Conservation (phyloP, 495 filamentous ascomycete genomes). For the Cercophora sp. region DNA sequence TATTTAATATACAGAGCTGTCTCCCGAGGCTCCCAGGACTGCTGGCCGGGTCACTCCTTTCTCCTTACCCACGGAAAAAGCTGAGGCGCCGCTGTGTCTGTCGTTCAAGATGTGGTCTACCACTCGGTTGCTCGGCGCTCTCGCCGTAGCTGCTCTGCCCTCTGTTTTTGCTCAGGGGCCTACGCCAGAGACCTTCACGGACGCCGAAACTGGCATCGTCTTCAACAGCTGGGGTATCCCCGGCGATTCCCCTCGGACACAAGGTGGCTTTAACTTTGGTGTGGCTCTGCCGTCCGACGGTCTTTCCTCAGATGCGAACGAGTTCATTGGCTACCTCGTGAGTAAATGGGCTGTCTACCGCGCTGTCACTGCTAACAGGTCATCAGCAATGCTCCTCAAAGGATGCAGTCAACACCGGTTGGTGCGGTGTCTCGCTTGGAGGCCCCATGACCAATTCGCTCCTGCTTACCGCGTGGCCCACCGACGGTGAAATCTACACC, state of each 20-base stretch:
- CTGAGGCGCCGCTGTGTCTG: conserved; percentile 14
- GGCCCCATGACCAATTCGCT: conserved; percentile 57
- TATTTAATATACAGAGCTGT: neutral
- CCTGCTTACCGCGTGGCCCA: conserved; percentile 55
- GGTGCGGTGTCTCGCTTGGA: conserved; percentile 55
- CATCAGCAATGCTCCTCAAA: conserved; percentile 29
- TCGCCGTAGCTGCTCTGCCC: conserved; percentile 26
- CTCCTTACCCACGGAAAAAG: conserved; percentile 10
- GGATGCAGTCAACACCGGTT: conserved; percentile 37
- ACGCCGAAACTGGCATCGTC: conserved; percentile 40
- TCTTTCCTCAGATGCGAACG: conserved; percentile 47
- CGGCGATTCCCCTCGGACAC: conserved; percentile 22
- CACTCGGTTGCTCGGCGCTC: conserved; percentile 23
- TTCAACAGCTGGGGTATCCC: conserved; percentile 41
- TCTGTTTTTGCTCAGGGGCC: conserved; percentile 25
- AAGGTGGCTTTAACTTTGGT: conserved; percentile 51
- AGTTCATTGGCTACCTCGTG: conserved; percentile 58
- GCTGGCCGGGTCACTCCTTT: conserved; percentile 1
- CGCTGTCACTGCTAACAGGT: conserved; percentile 15
- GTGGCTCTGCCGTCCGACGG: conserved; percentile 51
- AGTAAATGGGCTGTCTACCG: too few relatives aligned
- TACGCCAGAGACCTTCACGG: conserved; percentile 33
- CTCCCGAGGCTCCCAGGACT: neutral
- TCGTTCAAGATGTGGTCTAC: conserved; percentile 24
- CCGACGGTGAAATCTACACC: conserved; percentile 46